Evolutionary conservation across 2,329 filamentous ascomycete genomes (phyloP).

Genomic region (Colletotrichum paranaense): DNA sequence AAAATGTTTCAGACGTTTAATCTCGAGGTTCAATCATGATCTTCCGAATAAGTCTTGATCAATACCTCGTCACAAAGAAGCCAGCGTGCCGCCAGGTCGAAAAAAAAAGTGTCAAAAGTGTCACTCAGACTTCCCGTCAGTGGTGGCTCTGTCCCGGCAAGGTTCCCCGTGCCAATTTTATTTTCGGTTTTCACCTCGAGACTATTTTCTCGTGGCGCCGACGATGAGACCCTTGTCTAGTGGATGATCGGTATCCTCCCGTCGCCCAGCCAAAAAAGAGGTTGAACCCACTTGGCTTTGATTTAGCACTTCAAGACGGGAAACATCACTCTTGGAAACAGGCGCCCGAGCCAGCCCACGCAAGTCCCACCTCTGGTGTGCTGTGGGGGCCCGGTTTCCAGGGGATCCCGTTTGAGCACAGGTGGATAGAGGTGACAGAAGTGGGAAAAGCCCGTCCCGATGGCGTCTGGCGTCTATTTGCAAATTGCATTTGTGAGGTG

Average conservation of each 20-base stretch:
- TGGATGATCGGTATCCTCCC: constrained; percentile 33
- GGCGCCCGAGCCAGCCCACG: constrained; percentile 12
- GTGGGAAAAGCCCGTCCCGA: constrained; percentile 1
- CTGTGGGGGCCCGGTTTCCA: constrained; percentile 21
- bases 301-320: background rate
- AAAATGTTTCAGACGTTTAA: background rate
- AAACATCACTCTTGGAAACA: background rate
- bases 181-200: background rate
- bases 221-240: constrained; percentile 16
- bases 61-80: no score
- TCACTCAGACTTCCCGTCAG: no score
- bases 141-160: background rate
- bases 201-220: background rate
- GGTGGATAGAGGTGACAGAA: background rate
- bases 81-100: no score
- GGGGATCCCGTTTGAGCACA: constrained; percentile 4
- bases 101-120: background rate
- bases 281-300: no score
- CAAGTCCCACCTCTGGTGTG: background rate
- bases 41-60: no score
- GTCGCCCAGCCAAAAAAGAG: constrained; percentile 30
- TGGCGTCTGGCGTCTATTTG: background rate
- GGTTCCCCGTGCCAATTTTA: background rate
- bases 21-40: background rate
- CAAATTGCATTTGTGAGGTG: background rate